A percentile compares a stretch with the other conserved stretches of the same genome.
Conservation (phyloP, 2,329 filamentous ascomycete genomes). For the Cucurbitaria berberidis region DNA sequence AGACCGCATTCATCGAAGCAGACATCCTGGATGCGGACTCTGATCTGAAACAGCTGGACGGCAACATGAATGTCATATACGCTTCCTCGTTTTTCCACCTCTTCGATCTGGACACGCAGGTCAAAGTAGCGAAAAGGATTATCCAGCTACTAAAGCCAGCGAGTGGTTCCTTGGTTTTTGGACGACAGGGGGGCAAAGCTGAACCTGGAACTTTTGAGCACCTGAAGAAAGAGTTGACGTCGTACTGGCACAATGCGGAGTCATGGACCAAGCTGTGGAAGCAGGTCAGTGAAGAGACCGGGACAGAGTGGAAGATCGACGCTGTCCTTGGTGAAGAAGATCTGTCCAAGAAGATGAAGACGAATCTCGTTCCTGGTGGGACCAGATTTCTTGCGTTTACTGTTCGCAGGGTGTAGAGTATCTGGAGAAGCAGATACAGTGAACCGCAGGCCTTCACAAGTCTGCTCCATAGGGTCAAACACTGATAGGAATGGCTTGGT, state of each 20-base stretch:
- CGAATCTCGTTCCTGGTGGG: conserved; percentile 28
- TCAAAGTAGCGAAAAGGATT: conserved; percentile 42
- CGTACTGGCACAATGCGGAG: conserved; percentile 48
- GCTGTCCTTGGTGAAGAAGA: conserved; percentile 35
- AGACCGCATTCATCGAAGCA: conserved; percentile 59
- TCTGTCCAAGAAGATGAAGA: conserved; percentile 24
- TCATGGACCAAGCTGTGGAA: conserved; percentile 49
- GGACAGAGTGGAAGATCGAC: conserved; percentile 45
- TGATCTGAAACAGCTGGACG: conserved; percentile 43
- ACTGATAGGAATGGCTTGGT: background rate
- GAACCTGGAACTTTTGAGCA: conserved; percentile 35
- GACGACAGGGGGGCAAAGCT: conserved; percentile 46
- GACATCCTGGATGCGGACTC: conserved; percentile 52
- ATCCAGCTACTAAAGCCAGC: conserved; percentile 42
- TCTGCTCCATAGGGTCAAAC: too few relatives aligned
- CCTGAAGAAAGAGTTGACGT: conserved; percentile 20
- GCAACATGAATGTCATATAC: conserved; percentile 51
- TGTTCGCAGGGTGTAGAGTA: conserved; percentile 28
- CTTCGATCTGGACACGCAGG: conserved; percentile 51
- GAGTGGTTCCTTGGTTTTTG: conserved; percentile 47
- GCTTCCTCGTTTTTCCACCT: conserved; percentile 54
- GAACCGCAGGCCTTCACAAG: background rate
- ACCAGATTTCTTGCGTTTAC: conserved; percentile 35
- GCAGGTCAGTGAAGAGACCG: conserved; percentile 47
- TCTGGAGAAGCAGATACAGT: background rate